Evolutionary conservation across 2,329 filamentous ascomycete genomes (phyloP), one percentile per base, ranked within the genome.

Genomic region (Proliferodiscus dingleyae): DNA sequence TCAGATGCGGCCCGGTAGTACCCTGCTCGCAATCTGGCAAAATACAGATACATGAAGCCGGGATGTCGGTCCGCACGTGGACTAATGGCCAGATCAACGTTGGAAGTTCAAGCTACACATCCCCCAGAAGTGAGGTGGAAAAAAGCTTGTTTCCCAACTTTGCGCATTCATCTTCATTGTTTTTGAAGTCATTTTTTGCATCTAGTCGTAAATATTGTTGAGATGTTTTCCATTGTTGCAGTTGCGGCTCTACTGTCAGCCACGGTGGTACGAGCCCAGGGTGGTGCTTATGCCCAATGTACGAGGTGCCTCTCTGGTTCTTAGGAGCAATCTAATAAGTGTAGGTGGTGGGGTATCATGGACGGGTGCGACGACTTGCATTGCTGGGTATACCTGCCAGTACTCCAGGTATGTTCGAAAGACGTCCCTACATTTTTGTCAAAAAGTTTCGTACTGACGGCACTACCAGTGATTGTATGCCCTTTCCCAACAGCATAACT

Each of bases 371-470:
- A 60, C 55, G 2, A 54, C 54, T 16, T 61, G 59, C 47, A 54
- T 56, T 36, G 36, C 47, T 28, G 58, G 58, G 8, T 61, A 51
- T 39, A 44, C 49, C 5, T 61, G 59, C 46, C 54, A 41, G 11
- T 47, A 42, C 32, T 50, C 34, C 2, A 54, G 73, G 57, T 60
- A 46, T 40, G 45, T 46, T n/a, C n/a, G n/a, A n/a, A 21, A 2
- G 11, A 1, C n/a, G 6, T 22, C 9, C 10, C 9, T 4, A 32
- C 26, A 38, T 29, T 22, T 21, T 24, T n/a, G 13, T 37, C 16
- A 41, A 45, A 10, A 8, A 28, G n/a, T n/a, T n/a, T n/a, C n/a
- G n/a, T n/a, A 39, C 15, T 28, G 26, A 34, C 32, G 15, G 10
- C 42, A 24, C 9, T 16, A 5, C 36, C 19, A 54, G 47, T 37